phyloP scores from a whole-genome alignment of 352 stramenopile genomes.

The Globisporangium recalcitrans region DNA sequence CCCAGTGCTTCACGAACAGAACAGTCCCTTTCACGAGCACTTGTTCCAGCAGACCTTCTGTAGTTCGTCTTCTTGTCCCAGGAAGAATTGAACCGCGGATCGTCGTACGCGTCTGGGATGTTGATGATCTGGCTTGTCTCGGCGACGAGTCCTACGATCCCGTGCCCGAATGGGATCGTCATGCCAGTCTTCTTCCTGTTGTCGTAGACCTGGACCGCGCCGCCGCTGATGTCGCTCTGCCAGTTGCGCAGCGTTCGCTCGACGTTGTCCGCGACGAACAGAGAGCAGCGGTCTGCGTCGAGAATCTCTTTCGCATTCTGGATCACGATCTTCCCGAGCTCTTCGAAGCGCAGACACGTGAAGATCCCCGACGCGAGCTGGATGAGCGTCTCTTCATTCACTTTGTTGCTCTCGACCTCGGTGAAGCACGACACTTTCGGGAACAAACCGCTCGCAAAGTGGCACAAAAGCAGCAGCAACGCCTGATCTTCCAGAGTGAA shows the following conservation, averaged over 20 bases:
- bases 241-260: conserved; percentile 60
- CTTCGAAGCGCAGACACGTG: conserved; percentile 74
- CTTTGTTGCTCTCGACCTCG: conserved; percentile 75
- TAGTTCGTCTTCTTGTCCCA: conserved; percentile 82
- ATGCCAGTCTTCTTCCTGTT: conserved; percentile 35
- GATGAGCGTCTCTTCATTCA: conserved; percentile 76
- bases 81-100: conserved; percentile 71
- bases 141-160: conserved; percentile 66
- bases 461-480: conserved; percentile 40
- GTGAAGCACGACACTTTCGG: conserved; percentile 75
- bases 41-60: conserved; percentile 57
- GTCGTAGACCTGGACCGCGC: conserved; percentile 49
- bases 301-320: conserved; percentile 70
- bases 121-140: conserved; percentile 63
- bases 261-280: conserved; percentile 60
- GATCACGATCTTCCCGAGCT: conserved; percentile 73
- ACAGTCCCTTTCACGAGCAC: conserved; percentile 40
- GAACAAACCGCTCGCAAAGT: conserved; percentile 60
- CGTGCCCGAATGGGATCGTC: conserved; percentile 67
- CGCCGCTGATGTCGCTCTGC: conserved; percentile 68
- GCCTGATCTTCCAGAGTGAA: conserved; percentile 60
- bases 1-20: conserved; percentile 51
- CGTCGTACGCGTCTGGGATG: conserved; percentile 67
- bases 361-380: conserved; percentile 72
- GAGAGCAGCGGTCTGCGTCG: conserved; percentile 65